Evolutionary conservation across 768 basidiomycete genomes (phyloP), one percentile per base, ranked within the genome.

Genomic region (Fistulinella prunicolor): DNA sequence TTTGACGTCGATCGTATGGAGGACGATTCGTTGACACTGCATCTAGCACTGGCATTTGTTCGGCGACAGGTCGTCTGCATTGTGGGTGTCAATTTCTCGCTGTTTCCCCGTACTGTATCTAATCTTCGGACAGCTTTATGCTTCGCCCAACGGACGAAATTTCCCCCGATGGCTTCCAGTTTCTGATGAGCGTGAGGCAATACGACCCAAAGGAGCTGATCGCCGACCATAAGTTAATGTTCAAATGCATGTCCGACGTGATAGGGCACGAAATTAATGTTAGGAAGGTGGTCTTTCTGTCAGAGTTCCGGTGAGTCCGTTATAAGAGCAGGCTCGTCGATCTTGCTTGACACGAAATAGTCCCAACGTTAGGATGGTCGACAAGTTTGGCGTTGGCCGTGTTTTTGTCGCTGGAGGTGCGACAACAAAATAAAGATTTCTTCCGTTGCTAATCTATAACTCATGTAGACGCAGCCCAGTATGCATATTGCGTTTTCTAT

Each of bases 391-490:
- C 10, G 17, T n/a, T 36, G 35, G 35, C 17, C 35, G 35, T 8
- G 35, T n/a, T 28, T 28, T 28, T 28, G 28, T 28, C 28, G 28
- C 28, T 12, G 28, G 28, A 28, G 32, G 32, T 34, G 14, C 4
- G 32, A 16, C 14, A 16, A 6, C 12, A 5, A 34, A 6, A 16
- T 16, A 34, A 13, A 4, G 12, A 6, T 34, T 16, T 16, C 14
- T 12, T 34, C 16, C 16, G 16, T 34, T 16, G 32, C 20, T 41
- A 2, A 46, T 44, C n/a, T 29, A 14, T 4, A 13, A 10, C 16
- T 21, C 39, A 1, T 5, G 2, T 45, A 80, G 79, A 80, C 53
- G 71, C 75, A 21, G 77, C 74, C 0, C 80, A 80, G 61, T 59
- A 44, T 4, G 54, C 51, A 21, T 6, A n/a, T 12, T 20, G 5